Evolutionary conservation across 2,329 filamentous ascomycete genomes (phyloP).

Genomic region (Exophiala calicioides): DNA sequence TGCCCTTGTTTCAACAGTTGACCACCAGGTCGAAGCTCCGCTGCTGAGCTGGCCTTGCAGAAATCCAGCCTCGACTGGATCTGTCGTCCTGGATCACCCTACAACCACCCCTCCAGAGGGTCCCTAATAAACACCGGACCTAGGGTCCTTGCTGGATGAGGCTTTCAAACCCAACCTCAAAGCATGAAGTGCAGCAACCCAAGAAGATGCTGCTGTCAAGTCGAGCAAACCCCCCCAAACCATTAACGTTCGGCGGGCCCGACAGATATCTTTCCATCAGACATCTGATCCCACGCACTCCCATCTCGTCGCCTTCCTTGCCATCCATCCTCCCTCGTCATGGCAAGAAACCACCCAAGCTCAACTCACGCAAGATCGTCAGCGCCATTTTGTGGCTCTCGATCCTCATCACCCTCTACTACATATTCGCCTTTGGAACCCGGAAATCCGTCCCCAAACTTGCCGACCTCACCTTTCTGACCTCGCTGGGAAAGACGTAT

Average conservation of each 20-base stretch:
- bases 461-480: slow-evolving; percentile 37
- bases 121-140: too few species aligned
- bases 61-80: too few species aligned
- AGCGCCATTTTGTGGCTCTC: slow-evolving; percentile 58
- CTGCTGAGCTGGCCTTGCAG: too few species aligned
- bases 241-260: slow-evolving; percentile 17
- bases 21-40: too few species aligned
- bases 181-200: slow-evolving; percentile 20
- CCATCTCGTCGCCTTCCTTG: slow-evolving; percentile 69
- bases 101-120: too few species aligned
- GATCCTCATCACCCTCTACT: slow-evolving; percentile 55
- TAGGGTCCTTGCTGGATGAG: slow-evolving; percentile 23
- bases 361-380: slow-evolving; percentile 60
- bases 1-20: too few species aligned
- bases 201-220: slow-evolving; percentile 38
- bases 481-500: slow-evolving; percentile 52
- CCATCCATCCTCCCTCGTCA: slow-evolving; percentile 67
- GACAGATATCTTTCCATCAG: slow-evolving; percentile 24
- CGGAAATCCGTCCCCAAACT: slow-evolving; percentile 31
- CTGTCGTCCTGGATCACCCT: too few species aligned
- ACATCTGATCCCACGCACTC: slow-evolving; percentile 54
- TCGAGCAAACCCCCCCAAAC: slow-evolving; percentile 34
- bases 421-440: slow-evolving; percentile 38
- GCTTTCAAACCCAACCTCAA: slow-evolving; percentile 11
- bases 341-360: slow-evolving; percentile 61